Base-by-base conservation (phyloP, 2,329 filamentous ascomycete species). In the Colletotrichum cordylinicola region DNA sequence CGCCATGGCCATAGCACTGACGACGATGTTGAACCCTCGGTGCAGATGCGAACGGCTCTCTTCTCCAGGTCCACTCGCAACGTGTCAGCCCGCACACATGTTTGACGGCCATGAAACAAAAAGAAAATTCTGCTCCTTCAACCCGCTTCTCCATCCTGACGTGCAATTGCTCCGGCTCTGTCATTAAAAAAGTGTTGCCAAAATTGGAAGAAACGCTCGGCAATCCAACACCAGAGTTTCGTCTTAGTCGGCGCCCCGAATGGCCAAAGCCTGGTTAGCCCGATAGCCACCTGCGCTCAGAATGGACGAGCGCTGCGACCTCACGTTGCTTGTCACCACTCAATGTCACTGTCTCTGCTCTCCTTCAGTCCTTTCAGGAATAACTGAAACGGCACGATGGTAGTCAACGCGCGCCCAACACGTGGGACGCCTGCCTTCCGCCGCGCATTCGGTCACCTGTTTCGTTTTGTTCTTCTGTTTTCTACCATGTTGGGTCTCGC, bases 321-420 rank as follows among this genome's bases (percentile, higher is more conserved):
- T 58, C 62, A 29, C 31, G 35, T 48, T 66, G 56, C 37, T 58
- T 68, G 48, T 31, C 64, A 55, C 33, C 58, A 33, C 29, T 65
- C 48, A 56, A 61, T 48, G 35, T 64, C 48, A 43, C 64, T 21
- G 27, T 60, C 43, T 52, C 43, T 29, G 43, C 39, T 48, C 31
- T 35, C 27, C n/a, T 52, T 52, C n/a, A 52, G 43, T 60, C 21
- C 48, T 52, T 27, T 35, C 31, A 65, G 73, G 62, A 35, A 64
- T 39, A 66, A 27, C 27, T 73, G 64, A 75, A 75, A 73, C 70
- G 21, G 29, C 70, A 56, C 70, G 62, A 60, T 73, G 69, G 69
- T 62, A 64, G 29, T 39, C 70, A 56, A n/a, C 64, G 43, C 55
- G 29, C 68, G 39, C 64, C 7, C 62, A 12, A 62, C 43, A 67